Percentiles rank a stretch among this genome's conserved stretches.
phyloP scores from a whole-genome alignment of 1,139 yeast species.

The Tardiomyces depauwii region DNA sequence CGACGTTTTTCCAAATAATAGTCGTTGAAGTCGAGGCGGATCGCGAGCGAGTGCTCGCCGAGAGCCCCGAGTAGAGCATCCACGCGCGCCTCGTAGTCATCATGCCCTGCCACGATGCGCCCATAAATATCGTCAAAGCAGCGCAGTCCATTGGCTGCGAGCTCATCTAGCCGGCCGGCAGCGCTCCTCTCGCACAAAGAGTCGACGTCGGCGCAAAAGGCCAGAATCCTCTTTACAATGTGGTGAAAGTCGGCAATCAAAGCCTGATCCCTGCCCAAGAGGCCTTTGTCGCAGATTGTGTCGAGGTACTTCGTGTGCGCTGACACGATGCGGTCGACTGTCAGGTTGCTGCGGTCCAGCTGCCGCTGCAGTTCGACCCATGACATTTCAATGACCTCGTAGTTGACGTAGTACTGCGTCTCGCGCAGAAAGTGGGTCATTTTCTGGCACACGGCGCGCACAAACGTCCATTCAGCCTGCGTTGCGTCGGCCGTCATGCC shows the following conservation, averaged over 20 bases:
- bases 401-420: conserved; percentile 28
- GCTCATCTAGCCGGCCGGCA: no score
- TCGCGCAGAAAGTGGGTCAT: conserved; percentile 30
- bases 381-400: conserved; percentile 29
- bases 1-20: neutral
- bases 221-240: conserved; percentile 22
- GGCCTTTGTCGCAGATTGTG: conserved; percentile 25
- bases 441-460: conserved; percentile 20
- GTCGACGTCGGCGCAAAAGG: no score
- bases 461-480: conserved; percentile 18
- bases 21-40: conserved; percentile 5
- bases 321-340: conserved; percentile 27
- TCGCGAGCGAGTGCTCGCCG: neutral
- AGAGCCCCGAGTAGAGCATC: neutral
- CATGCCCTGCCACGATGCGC: no score
- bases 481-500: conserved; percentile 4
- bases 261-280: conserved; percentile 23
- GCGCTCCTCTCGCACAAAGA: no score
- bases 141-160: no score
- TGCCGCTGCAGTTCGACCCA: conserved; percentile 25
- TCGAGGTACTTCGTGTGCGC: conserved; percentile 26
- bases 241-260: conserved; percentile 26
- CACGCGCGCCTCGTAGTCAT: no score
- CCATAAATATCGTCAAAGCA: no score
- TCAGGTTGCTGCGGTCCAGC: conserved; percentile 17